Base-by-base conservation (phyloP, 129 eudicot genomes). In the Arctium lappa region DNA sequence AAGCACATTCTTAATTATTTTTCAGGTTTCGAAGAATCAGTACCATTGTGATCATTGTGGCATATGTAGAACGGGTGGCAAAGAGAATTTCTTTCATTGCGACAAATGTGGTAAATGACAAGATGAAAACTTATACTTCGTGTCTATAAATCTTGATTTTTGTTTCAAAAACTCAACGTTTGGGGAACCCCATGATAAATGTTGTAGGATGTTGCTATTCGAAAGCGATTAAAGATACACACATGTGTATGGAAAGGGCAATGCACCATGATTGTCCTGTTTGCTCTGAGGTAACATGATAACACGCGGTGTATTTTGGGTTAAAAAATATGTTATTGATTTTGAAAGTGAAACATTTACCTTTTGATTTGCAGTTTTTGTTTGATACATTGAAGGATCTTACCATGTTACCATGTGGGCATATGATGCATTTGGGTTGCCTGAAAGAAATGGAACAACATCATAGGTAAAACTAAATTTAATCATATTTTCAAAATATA, bases 31-130 rank as follows among this genome's bases (percentile, higher is more conserved):
- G 27, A 93, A 93, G 89, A 85, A 87, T 79, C 98, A 93, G 66
- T 93, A 93, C 84, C 98, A 93, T 83, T 93, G 98, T 71, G 94
- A 91, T 72, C 75, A 85, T 88, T 93, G 98, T 87, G 97, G 97
- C 85, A 93, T 93, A 63, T 93, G 97, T 87, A 92, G 97, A 83
- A 87, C 88, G 30, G 97, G 97, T 2, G 97, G 94, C 56, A 39
- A 86, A 40, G 94, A 92, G 74, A 92, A 90, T 75, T 92, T 87
- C 85, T 92, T 90, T 79, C 97, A 92, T 38, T 92, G 97, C 66
- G 83, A 86, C 34, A 90, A 83, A 76, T 92, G 97, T 79, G 97
- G 97, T 92, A 80, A 60, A 4, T 70, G 53, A 4, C 72, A 22
- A 73, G 80, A 32, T 27, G n/a, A 33, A 46, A 74, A 40, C 2